Conservation (phyloP, 805 yeast species). For the Barnettozyma populi region DNA sequence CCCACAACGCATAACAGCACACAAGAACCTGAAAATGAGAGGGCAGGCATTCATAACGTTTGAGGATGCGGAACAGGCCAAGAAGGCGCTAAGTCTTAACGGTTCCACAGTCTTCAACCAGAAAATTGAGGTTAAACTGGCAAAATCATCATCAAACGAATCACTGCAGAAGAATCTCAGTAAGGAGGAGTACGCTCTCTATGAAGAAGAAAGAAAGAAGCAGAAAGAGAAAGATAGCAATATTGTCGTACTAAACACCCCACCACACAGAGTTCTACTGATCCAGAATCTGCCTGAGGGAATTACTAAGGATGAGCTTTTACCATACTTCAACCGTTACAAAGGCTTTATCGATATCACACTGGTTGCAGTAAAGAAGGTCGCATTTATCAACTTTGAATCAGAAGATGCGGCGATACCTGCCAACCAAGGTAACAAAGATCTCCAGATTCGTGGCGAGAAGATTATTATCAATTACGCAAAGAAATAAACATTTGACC, state of each 20-base stretch:
- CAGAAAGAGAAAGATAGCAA: conserved; percentile 16
- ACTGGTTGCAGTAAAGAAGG: conserved; percentile 56
- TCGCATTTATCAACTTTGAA: conserved; percentile 80
- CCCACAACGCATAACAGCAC: conserved; percentile 48
- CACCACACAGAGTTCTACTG: conserved; percentile 67
- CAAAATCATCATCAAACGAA: conserved; percentile 24
- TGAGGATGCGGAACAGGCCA: conserved; percentile 36
- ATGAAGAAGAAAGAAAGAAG: conserved; percentile 15
- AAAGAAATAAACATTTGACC: conserved; percentile 17
- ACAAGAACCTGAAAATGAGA: conserved; percentile 55
- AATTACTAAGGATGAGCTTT: conserved; percentile 36
- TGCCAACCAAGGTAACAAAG: conserved; percentile 28
- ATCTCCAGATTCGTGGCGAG: conserved; percentile 16
- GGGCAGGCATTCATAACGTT: conserved; percentile 83
- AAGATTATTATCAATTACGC: conserved; percentile 24
- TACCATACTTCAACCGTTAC: conserved; percentile 39
- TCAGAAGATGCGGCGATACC: conserved; percentile 45
- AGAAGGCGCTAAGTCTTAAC: conserved; percentile 21
- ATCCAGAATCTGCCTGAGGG: conserved; percentile 56
- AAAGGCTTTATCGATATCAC: conserved; percentile 66
- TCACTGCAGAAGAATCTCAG: conserved; percentile 14
- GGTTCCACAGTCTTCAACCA: conserved; percentile 19
- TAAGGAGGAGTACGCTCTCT: conserved; percentile 12
- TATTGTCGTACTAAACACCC: conserved; percentile 26
- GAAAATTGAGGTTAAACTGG: conserved; percentile 20